Percentiles rank a stretch among this genome's conserved stretches.
Evolutionary conservation across 2,329 filamentous ascomycete species (phyloP).

Genomic region (Sclerotinia glacialis): DNA sequence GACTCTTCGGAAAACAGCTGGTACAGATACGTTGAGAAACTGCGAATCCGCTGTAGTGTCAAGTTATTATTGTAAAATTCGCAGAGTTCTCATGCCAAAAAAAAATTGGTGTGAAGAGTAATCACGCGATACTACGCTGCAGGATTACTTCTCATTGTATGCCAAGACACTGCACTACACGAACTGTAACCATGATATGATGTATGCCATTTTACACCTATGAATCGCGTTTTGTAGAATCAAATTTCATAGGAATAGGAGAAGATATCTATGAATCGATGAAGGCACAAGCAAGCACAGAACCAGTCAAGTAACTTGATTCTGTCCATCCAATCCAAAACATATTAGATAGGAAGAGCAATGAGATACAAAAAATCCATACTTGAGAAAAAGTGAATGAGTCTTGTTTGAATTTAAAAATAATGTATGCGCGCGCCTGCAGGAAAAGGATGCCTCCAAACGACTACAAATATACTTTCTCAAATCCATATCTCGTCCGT

Average conservation of each 20-base stretch:
- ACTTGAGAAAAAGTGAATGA: slow-evolving; percentile 17
- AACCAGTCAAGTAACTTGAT: slow-evolving; percentile 9
- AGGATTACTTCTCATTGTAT: not conserved
- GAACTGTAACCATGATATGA: slow-evolving; percentile 7
- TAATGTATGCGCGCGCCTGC: slow-evolving; percentile 17
- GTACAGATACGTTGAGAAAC: not conserved
- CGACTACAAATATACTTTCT: slow-evolving; percentile 4
- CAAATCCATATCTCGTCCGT: not conserved
- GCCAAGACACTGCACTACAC: not conserved
- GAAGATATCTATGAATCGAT: slow-evolving; percentile 13
- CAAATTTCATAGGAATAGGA: slow-evolving; percentile 14
- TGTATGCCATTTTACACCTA: slow-evolving; percentile 9
- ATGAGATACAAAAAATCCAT: slow-evolving; percentile 9
- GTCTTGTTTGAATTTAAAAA: slow-evolving; percentile 14
- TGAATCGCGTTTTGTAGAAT: slow-evolving; percentile 7
- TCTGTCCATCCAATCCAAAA: slow-evolving; percentile 3
- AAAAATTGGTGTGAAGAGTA: not conserved
- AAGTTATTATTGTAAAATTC: not conserved
- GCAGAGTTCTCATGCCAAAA: not conserved
- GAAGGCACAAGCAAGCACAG: not conserved
- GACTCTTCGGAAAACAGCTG: not conserved
- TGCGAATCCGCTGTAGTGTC: not conserved
- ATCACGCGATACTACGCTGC: not conserved
- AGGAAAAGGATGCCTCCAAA: slow-evolving; percentile 15
- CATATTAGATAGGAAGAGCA: not conserved